Percentiles rank a stretch among this genome's conserved stretches.
Evolutionary conservation across 805 yeast genomes (phyloP).

Genomic region (Candida schatavii): DNA sequence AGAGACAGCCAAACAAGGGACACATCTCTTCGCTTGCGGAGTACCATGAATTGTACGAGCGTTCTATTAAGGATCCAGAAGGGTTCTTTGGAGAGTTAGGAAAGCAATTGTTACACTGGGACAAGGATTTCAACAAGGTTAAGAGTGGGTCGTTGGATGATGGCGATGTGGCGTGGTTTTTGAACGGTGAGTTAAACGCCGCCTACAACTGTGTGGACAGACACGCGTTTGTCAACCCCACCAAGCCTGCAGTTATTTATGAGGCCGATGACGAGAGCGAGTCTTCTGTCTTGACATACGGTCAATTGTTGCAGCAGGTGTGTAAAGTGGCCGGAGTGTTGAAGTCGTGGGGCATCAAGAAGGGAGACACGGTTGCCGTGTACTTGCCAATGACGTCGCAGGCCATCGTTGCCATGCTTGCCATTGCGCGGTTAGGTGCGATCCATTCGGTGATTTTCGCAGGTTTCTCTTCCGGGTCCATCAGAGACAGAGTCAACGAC

Average conservation of each 20-base stretch:
- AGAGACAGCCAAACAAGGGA: constrained; percentile 60
- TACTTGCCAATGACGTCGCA: constrained; percentile 86
- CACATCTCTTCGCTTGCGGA: constrained; percentile 61
- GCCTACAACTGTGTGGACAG: constrained; percentile 80
- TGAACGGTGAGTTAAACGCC: constrained; percentile 78
- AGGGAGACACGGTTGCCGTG: constrained; percentile 85
- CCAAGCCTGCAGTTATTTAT: constrained; percentile 71
- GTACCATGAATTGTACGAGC: constrained; percentile 64
- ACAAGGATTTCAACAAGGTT: constrained; percentile 66
- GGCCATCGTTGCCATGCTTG: constrained; percentile 71
- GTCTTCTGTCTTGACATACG: constrained; percentile 61
- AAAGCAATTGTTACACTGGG: constrained; percentile 72
- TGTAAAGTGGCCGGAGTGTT: constrained; percentile 70
- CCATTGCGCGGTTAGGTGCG: constrained; percentile 79
- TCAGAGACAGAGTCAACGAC: constrained; percentile 68
- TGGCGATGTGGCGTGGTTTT: constrained; percentile 64
- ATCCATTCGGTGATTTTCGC: constrained; percentile 84
- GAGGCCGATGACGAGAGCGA: constrained; percentile 79
- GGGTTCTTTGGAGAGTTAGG: constrained; percentile 80
- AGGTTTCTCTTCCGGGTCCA: constrained; percentile 73
- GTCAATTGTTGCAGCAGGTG: constrained; percentile 68
- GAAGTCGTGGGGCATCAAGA: constrained; percentile 61
- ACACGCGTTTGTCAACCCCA: constrained; percentile 69
- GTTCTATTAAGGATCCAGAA: constrained; percentile 78
- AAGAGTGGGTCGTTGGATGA: constrained; percentile 61